A percentile compares a stretch with the other conserved stretches of the same genome.
Conservation (phyloP, 352 stramenopile genomes). For the Phytopythium delawarense region DNA sequence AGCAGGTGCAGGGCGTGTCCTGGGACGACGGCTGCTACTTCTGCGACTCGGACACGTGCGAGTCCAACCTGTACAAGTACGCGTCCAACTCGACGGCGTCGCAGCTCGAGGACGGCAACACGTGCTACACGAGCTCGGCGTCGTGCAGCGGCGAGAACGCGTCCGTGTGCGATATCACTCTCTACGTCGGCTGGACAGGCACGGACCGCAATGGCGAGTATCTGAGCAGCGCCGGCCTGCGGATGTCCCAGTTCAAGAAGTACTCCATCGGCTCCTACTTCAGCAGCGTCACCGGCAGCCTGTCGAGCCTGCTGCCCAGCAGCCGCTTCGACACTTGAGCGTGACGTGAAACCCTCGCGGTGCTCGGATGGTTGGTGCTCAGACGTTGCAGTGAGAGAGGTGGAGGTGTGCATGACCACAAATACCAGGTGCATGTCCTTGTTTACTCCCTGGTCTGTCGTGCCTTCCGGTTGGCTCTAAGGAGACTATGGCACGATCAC, state of each 20-base stretch:
- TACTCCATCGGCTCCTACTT: constrained; percentile 82
- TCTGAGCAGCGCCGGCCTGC: constrained; percentile 65
- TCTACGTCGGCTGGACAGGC: constrained; percentile 79
- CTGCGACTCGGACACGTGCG: constrained; percentile 47
- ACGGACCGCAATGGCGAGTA: constrained; percentile 79
- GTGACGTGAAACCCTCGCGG: constrained; percentile 4
- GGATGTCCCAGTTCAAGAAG: constrained; percentile 82
- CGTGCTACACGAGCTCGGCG: constrained; percentile 46
- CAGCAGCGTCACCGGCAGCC: constrained; percentile 51
- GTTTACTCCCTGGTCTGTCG: constrained; percentile 7
- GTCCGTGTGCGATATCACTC: constrained; percentile 55
- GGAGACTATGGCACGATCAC: constrained; percentile 5
- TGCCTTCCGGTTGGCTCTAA: constrained; percentile 11
- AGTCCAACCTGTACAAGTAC: constrained; percentile 61
- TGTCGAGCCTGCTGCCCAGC: constrained; percentile 40
- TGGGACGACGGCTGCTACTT: constrained; percentile 86
- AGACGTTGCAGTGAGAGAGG: neutral
- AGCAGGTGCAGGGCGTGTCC: constrained; percentile 62
- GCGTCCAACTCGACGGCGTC: constrained; percentile 42
- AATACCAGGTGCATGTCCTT: constrained; percentile 6
- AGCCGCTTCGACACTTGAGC: constrained; percentile 35
- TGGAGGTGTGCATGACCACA: neutral
- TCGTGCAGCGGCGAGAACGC: constrained; percentile 27
- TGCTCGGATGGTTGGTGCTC: neutral
- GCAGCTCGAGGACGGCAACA: constrained; percentile 53